Conservation (phyloP, 2,329 filamentous ascomycete species). For the Akanthomyces dipterigenus region DNA sequence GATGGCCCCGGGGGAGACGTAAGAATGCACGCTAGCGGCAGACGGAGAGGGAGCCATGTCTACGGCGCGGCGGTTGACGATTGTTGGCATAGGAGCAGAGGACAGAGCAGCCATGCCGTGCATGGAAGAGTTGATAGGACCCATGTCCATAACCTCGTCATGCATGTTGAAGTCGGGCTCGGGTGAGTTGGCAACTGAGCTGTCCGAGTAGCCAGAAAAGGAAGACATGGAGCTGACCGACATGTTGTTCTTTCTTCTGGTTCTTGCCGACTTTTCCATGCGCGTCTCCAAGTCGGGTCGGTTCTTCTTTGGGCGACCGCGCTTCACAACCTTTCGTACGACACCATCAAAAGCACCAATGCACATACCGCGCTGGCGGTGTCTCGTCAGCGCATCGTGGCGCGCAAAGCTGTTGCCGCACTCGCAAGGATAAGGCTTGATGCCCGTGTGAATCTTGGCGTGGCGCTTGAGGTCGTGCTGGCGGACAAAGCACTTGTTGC, state of each 20-base stretch:
- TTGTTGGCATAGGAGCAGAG: slow-evolving; percentile 36
- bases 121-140: slow-evolving; percentile 20
- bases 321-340: slow-evolving; percentile 53
- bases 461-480: slow-evolving; percentile 97
- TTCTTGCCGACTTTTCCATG: slow-evolving; percentile 48
- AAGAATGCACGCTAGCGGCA: slow-evolving; percentile 31
- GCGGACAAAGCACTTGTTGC: slow-evolving; percentile 91
- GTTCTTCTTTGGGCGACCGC: slow-evolving; percentile 58
- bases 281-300: slow-evolving; percentile 51
- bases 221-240: slow-evolving; percentile 44
- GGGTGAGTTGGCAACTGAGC: slow-evolving; percentile 48
- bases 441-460: slow-evolving; percentile 92
- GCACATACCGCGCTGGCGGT: slow-evolving; percentile 94
- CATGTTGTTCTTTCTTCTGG: slow-evolving; percentile 49
- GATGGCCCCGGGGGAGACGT: slow-evolving; percentile 41
- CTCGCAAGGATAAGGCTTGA: slow-evolving; percentile 91
- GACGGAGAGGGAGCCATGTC: slow-evolving; percentile 34
- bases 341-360: slow-evolving; percentile 85
- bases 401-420: slow-evolving; percentile 93
- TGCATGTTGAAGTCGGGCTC: slow-evolving; percentile 39
- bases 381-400: slow-evolving; percentile 89
- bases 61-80: slow-evolving; percentile 21
- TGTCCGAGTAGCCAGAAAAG: slow-evolving; percentile 50
- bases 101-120: slow-evolving; percentile 33
- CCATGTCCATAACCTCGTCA: slow-evolving; percentile 43